Base-by-base conservation (phyloP, 306 rosid genomes). In the Ammopiptanthus mongolicus region DNA sequence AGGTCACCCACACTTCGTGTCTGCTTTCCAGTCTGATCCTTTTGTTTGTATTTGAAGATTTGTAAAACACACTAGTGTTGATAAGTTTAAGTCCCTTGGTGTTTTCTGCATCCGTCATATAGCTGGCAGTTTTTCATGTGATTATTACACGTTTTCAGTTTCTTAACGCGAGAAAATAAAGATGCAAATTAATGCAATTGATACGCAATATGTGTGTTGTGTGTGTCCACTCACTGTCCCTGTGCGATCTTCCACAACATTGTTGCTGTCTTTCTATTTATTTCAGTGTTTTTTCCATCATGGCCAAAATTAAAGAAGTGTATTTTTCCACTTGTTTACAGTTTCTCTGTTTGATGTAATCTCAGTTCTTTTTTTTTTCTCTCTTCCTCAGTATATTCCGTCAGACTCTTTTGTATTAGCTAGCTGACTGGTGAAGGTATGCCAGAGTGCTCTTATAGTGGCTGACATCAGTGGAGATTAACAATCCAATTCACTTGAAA, bases 1-100 rank as follows among this genome's bases (percentile, higher is more conserved):
- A 5, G 46, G 69, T 76, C 80, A 73, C 63, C 71, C 80, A 73
- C 63, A 73, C 63, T 68, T 78, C 33, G 58, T 61, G 46, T 65
- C 76, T 28, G 44, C 36, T 22, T 66, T 73, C 21, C 13, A 58
- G 64, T 37, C 65, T 34, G 3, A 52, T 68, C 42, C 37, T 47
- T 74, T 83, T 75, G 84, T 83, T 79, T 75, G 71, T 34, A 74
- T 48, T 12, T 68, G 65, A 55, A 69, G 21, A 9, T 52, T 78
- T 5, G 28, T 25, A 25, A 25, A 34, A 34, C 5, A 34, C 39
- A 34, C 1, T 34, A 6, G 0, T 2, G 46, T n/a, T 8, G 75
- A 81, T 71, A 76, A 69, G 46, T 23, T 34, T 39, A 52, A 62
- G 65, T 46, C 47, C 48, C 21, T 15, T 14, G 56, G 74, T 25